Conservation (phyloP, 2,329 filamentous ascomycete species). For the Pleoardoris graminearum region DNA sequence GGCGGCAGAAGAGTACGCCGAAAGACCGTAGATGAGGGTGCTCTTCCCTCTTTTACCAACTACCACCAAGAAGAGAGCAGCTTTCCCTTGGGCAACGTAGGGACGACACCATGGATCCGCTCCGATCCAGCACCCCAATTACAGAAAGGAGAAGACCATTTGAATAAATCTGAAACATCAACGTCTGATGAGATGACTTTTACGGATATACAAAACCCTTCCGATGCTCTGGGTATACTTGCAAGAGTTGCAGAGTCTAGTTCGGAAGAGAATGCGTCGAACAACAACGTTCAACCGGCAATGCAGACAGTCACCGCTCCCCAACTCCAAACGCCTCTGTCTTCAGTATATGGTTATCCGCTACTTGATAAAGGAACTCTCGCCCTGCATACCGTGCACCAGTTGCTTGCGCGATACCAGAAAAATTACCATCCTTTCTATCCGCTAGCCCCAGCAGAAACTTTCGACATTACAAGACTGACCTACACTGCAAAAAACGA, state of each 20-base stretch:
- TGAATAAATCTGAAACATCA: slow-evolving; percentile 34
- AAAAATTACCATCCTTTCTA: slow-evolving; percentile 71
- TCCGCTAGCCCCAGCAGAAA: slow-evolving; percentile 65
- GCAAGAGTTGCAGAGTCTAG: slow-evolving; percentile 51
- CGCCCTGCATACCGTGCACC: slow-evolving; percentile 53
- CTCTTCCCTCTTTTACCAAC: slow-evolving; percentile 29
- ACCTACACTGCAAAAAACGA: slow-evolving; percentile 63
- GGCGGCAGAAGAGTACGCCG: slow-evolving; percentile 62
- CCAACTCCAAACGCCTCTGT: slow-evolving; percentile 35
- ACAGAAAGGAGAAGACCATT: slow-evolving; percentile 26
- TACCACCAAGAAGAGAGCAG: slow-evolving; percentile 39
- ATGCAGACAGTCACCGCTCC: slow-evolving; percentile 9
- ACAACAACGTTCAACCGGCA: slow-evolving; percentile 19
- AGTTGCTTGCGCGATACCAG: slow-evolving; percentile 62
- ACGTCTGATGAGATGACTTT: slow-evolving; percentile 43
- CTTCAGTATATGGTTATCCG: slow-evolving; percentile 47
- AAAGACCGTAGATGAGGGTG: slow-evolving; percentile 42
- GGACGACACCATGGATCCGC: slow-evolving; percentile 39
- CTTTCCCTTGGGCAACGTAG: slow-evolving; percentile 44
- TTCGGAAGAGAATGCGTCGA: slow-evolving; percentile 30
- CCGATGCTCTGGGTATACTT: slow-evolving; percentile 54
- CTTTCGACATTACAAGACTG: slow-evolving; percentile 59
- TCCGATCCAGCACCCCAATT: slow-evolving; percentile 20
- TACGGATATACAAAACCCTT: slow-evolving; percentile 54
- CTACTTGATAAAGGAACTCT: slow-evolving; percentile 49